Percentiles rank a stretch among this genome's conserved stretches.
These are phyloP conservation scores for Botrytis squamosa DNA, from an alignment of 2,329 filamentous ascomycete species.

Conservation along the genomic window DNA sequence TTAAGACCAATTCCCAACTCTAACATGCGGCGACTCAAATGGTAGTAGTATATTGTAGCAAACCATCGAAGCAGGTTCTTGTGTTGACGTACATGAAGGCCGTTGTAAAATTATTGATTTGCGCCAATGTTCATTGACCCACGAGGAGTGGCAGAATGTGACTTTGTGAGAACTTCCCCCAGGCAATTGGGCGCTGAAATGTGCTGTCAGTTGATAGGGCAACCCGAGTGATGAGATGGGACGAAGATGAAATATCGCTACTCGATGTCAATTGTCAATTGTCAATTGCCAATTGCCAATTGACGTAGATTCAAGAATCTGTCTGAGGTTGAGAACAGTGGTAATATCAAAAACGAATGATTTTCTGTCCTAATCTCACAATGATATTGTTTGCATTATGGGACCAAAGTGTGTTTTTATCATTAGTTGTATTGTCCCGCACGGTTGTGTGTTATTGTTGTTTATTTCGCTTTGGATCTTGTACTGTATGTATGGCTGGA, in stretches of 20 bases:
- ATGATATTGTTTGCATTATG: conserved; percentile 19
- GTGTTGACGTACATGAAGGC: conserved; percentile 12
- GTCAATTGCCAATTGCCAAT: neutral
- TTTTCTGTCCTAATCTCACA: conserved; percentile 2
- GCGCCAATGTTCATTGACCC: neutral
- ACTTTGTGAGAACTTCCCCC: neutral
- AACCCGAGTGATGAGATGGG: conserved; percentile 1
- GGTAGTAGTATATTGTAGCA: conserved; percentile 5
- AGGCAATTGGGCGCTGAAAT: conserved; percentile 10
- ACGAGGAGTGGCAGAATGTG: neutral
- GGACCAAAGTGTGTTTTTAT: neutral
- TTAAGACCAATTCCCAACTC: conserved; percentile 22
- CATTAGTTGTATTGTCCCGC: conserved; percentile 10
- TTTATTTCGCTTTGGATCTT: conserved; percentile 5
- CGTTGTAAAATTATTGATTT: neutral
- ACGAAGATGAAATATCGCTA: neutral
- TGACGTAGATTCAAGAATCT: neutral
- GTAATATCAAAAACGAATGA: neutral
- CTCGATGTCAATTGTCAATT: neutral
- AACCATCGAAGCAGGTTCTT: conserved; percentile 16
- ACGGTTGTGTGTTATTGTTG: conserved; percentile 14
- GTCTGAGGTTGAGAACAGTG: neutral
- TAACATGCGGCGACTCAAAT: conserved; percentile 22
- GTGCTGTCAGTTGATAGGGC: conserved; percentile 19
- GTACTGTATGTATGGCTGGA: conserved; percentile 6